phyloP scores from a whole-genome alignment of 2,329 filamentous ascomycete genomes.

The Tothia fuscella region DNA sequence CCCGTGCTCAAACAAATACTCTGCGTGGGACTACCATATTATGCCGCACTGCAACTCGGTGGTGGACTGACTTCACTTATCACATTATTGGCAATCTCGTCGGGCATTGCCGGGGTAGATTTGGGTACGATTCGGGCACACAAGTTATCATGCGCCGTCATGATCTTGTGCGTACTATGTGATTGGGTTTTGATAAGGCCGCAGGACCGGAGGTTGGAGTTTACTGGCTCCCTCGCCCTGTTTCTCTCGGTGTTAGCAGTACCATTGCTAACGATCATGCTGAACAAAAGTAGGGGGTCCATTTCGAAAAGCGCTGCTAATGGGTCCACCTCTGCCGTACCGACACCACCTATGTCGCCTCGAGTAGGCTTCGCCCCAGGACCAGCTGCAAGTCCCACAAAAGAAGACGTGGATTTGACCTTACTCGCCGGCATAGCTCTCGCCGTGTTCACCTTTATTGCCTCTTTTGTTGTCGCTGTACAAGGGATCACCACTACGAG shows the following conservation, averaged over 20 bases:
- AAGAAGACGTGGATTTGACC: conserved; percentile 30
- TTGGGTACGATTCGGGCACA: not conserved
- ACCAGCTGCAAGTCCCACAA: conserved; percentile 15
- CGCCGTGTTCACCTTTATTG: conserved; percentile 25
- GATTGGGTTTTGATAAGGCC: not conserved
- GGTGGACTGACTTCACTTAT: conserved; percentile 41
- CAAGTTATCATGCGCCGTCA: not conserved
- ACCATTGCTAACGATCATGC: too few relatives aligned
- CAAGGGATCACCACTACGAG: conserved; percentile 22
- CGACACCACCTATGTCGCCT: conserved; percentile 2
- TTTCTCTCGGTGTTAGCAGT: conserved; percentile 1
- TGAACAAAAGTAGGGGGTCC: conserved; percentile 13
- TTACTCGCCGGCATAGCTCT: conserved; percentile 28
- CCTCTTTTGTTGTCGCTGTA: conserved; percentile 22
- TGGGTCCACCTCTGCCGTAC: conserved; percentile 12
- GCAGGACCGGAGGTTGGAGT: not conserved
- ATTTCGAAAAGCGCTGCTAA: too few relatives aligned
- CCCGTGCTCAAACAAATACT: conserved; percentile 16
- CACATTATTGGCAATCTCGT: conserved; percentile 34
- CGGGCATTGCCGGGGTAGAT: conserved; percentile 25
- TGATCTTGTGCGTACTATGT: not conserved
- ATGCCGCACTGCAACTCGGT: conserved; percentile 43
- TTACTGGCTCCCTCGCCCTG: conserved; percentile 8
- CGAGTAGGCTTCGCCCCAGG: not conserved
- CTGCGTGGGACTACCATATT: conserved; percentile 41